Percentiles rank a stretch among this genome's conserved stretches.
Evolutionary conservation across 805 yeast species (phyloP).

Genomic region (Debaryomyces maramus): DNA sequence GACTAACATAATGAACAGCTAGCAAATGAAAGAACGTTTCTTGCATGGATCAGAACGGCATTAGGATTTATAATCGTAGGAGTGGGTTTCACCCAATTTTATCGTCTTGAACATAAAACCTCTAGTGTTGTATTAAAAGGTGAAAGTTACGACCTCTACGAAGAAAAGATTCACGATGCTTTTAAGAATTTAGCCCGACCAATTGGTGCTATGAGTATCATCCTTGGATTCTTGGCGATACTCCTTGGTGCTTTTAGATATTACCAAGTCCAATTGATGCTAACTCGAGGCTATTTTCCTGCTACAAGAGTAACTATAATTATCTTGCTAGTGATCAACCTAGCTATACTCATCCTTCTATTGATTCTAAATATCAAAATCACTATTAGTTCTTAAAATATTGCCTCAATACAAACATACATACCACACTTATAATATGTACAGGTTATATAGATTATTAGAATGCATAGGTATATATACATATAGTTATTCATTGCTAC

Average conservation of each 20-base stretch:
- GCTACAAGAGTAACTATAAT: constrained; percentile 21
- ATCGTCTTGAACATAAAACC: constrained; percentile 15
- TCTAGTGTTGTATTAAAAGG: constrained; percentile 5
- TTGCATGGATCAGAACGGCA: constrained; percentile 31
- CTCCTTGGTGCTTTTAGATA: constrained; percentile 25
- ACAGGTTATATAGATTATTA: too few relatives aligned
- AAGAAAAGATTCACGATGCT: constrained; percentile 2
- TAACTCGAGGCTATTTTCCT: constrained; percentile 23
- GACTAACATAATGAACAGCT: constrained; percentile 18
- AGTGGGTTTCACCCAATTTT: constrained; percentile 24
- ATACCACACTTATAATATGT: too few relatives aligned
- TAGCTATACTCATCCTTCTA: constrained; percentile 19
- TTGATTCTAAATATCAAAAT: constrained; percentile 19
- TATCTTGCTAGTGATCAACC: constrained; percentile 17
- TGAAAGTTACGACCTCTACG: constrained; percentile 1
- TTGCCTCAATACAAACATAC: too few relatives aligned
- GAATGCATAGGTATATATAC: too few relatives aligned
- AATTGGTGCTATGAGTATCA: constrained; percentile 16
- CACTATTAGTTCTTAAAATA: too few relatives aligned
- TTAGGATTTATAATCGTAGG: constrained; percentile 23
- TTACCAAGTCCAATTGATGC: constrained; percentile 23
- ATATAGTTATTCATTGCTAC: too few relatives aligned
- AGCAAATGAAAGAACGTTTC: constrained; percentile 35
- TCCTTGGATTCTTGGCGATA: constrained; percentile 17
- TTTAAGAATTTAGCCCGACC: constrained; percentile 16